phyloP scores from a whole-genome alignment of 306 rosid genomes.

The Dryas alaskensis region DNA sequence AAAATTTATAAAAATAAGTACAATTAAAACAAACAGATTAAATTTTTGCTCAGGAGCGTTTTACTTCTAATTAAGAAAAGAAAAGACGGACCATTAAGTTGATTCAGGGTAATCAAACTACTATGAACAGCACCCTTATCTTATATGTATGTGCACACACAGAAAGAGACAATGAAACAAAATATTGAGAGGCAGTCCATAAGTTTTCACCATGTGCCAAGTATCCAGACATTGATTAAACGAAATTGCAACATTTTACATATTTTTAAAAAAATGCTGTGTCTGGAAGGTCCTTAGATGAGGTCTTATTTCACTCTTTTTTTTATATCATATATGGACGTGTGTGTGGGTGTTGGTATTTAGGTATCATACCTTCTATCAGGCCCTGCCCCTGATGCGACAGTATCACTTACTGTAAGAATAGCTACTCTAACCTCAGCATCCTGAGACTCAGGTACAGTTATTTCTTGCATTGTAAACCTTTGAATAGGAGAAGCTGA shows the following conservation, averaged over 20 bases:
- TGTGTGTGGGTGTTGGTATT: neutral
- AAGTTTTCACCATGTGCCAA: neutral
- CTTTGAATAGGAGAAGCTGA: conserved; percentile 27
- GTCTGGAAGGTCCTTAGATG: neutral
- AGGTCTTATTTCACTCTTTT: neutral
- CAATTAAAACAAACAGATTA: neutral
- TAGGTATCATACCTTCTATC: too few species aligned
- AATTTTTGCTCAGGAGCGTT: neutral
- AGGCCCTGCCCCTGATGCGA: too few species aligned
- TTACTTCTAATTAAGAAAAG: neutral
- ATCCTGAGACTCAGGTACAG: conserved; percentile 34
- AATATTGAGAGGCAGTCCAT: neutral
- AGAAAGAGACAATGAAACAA: neutral
- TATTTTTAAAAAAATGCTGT: neutral
- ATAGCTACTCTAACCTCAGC: conserved; percentile 58
- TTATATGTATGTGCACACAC: too few species aligned
- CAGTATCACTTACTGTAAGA: conserved; percentile 88
- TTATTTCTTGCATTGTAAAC: conserved; percentile 30
- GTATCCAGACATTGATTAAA: neutral
- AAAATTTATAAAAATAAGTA: too few species aligned
- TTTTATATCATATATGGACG: neutral
- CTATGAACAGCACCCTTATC: too few species aligned
- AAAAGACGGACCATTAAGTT: neutral
- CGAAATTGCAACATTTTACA: neutral
- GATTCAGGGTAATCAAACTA: neutral